Base-by-base conservation (phyloP, 768 basidiomycete genomes). In the Pisolithus microcarpus region DNA sequence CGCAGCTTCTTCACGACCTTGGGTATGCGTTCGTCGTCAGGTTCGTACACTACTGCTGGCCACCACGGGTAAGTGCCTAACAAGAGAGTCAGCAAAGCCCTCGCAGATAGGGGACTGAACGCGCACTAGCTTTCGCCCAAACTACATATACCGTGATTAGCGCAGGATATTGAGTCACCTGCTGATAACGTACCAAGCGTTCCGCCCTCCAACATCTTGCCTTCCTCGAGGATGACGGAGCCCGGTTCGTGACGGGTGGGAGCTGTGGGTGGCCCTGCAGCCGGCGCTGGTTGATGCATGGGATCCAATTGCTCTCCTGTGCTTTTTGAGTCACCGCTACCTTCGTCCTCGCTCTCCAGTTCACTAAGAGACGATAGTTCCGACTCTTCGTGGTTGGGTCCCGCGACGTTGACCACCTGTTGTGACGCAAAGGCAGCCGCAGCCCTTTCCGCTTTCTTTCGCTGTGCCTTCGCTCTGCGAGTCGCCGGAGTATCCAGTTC, bases 1-100 rank as follows among this genome's bases (percentile, higher is more conserved):
- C 58, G 61, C 36, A 65, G 56, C 46, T 57, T 67, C 56, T 48
- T 66, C 49, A 67, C 50, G 60, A 64, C 44, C 53, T 57, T 37
- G 34, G 86, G 86, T n/a, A 91, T 75, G 0, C 63, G 64, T 1
- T 71, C 65, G 43, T 85, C 79, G 38, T 82, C 79, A 8, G 78
- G 75, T 23, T 83, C 80, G 47, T 76, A 84, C 15, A 93, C 77
- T 8, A 87, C 81, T 8, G 84, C 92, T 38, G 92, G 89, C 84
- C 87, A 95, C 83, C 84, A 94, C 1, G 92, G 92, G 58, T 74
- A 93, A 0, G 82, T 77, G 34, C 72, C 89, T 90, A n/a, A 21
- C 52, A 15, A 24, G 45, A n/a, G 51, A 11, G 8, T 60, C 48
- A 66, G 50, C 6, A 28, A 15, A 30, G 5, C 21, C 2, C 3